Evolutionary conservation across 345 rosid genomes (phyloP), one percentile per base, ranked within the genome.

Genomic region (Rhodamnia argentea): DNA sequence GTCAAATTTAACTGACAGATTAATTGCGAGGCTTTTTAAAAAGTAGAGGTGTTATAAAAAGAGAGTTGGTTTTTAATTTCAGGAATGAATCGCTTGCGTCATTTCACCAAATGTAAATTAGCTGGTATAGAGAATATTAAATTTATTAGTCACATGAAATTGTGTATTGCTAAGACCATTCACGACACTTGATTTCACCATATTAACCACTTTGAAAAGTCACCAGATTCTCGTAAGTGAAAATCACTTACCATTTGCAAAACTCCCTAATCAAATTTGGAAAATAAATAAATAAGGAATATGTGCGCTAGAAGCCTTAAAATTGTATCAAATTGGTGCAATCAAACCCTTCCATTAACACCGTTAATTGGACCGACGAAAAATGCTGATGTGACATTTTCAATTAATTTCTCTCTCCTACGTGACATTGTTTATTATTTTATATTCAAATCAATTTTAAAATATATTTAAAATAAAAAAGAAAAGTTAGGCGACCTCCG

Each of bases 11-110:
- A 62, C 37, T 0, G 3, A 15, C 29, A 23, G 5, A 62, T 22
- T 62, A 62, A 62, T 3, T 0, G 0, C 0, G 3, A 29, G 11
- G 32, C 42, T 29, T 15, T 29, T 18, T 3, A 62, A 3, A 15
- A 62, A 3, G 75, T 0, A 16, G 13, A 2, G 4, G 47, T 64
- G 6, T 32, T 32, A 16, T 9, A 4, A 32, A 32, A 18, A 20
- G 47, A 64, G 44, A 29, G 6, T 29, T 0, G 0, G 78, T 64
- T 32, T 32, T 32, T 5, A 32, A 64, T 64, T 37, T 64, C 0
- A 3, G 20, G 10, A 7, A 32, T 23, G 44, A 64, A 32, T 32
- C 6, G 2, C 24, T 16, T 0, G 37, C 18, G 78, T 32, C 24
- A 32, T 64, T 64, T 64, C 78, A 64, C 10, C 47, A 1, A 32